Conservation (phyloP, 1,139 yeast species). For the Suhomyces chickasaworum region DNA sequence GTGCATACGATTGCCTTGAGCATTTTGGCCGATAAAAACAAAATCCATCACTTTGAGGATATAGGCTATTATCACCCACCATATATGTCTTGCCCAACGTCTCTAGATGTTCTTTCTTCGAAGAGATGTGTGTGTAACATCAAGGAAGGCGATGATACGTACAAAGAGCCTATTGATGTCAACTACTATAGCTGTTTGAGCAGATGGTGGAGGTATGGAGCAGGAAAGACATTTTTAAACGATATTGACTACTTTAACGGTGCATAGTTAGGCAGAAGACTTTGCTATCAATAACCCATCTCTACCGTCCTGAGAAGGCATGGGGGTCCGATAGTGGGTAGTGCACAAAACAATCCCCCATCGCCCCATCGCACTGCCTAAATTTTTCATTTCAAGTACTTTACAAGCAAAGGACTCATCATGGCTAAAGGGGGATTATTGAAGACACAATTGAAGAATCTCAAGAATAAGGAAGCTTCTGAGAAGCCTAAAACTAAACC, state of each 20-base stretch:
- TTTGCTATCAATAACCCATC: no score
- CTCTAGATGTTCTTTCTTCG: conserved; percentile 47
- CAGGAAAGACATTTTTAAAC: conserved; percentile 52
- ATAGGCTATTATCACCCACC: conserved; percentile 88
- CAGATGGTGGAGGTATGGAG: conserved; percentile 83
- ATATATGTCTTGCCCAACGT: conserved; percentile 76
- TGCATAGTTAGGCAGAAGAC: no score
- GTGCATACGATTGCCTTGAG: conserved; percentile 82
- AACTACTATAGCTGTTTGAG: conserved; percentile 71
- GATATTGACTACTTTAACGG: conserved; percentile 25
- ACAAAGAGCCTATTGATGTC: conserved; percentile 53
- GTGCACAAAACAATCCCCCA: conserved; percentile 11
- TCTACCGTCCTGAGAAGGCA: neutral
- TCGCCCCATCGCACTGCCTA: conserved; percentile 14
- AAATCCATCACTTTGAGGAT: conserved; percentile 87
- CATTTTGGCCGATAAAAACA: conserved; percentile 63
- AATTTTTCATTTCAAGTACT: conserved; percentile 9
- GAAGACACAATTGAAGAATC: conserved; percentile 39
- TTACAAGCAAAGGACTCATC: neutral
- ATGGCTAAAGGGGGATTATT: conserved; percentile 39
- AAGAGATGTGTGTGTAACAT: conserved; percentile 73
- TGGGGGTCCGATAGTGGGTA: conserved; percentile 7
- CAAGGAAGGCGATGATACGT: conserved; percentile 37
- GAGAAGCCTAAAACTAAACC: conserved; percentile 32
- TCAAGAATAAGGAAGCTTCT: conserved; percentile 29